phyloP scores from a whole-genome alignment of 805 yeast species.

The Cyberlindnera japonica region DNA sequence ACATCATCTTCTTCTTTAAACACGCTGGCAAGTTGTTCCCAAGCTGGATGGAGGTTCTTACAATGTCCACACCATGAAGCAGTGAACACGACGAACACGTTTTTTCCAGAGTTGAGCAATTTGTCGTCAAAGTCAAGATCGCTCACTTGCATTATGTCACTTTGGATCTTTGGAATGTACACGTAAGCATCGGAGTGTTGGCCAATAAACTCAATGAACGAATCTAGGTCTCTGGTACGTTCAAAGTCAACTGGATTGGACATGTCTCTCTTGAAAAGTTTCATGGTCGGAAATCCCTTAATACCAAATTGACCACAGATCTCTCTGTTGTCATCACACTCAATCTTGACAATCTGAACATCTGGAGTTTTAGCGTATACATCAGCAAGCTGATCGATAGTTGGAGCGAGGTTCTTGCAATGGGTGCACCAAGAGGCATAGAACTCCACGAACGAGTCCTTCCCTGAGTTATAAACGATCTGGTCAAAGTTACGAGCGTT shows the following conservation, averaged over 20 bases:
- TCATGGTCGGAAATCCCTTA: constrained; percentile 88
- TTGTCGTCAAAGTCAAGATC: constrained; percentile 34
- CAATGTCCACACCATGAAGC: constrained; percentile 58
- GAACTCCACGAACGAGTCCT: constrained; percentile 78
- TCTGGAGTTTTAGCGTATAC: constrained; percentile 49
- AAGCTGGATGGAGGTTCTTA: constrained; percentile 43
- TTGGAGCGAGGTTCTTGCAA: constrained; percentile 87
- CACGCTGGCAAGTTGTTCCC: constrained; percentile 44
- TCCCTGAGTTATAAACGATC: constrained; percentile 54
- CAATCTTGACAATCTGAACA: constrained; percentile 79
- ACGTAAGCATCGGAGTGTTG: constrained; percentile 33
- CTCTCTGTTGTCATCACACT: constrained; percentile 86
- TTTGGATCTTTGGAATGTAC: constrained; percentile 24
- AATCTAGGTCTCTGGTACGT: constrained; percentile 68
- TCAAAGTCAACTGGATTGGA: constrained; percentile 59
- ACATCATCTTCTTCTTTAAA: constrained; percentile 37
- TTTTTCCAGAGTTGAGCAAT: constrained; percentile 25
- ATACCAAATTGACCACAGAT: constrained; percentile 62
- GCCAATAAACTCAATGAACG: constrained; percentile 62
- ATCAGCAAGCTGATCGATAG: constrained; percentile 78
- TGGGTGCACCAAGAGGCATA: constrained; percentile 98
- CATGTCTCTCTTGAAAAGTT: constrained; percentile 59
- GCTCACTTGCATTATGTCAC: constrained; percentile 25
- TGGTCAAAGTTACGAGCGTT: constrained; percentile 44
- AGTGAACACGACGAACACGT: constrained; percentile 36